phyloP scores from a whole-genome alignment of 2,329 filamentous ascomycete genomes.

The Zymoseptoria passerinii region DNA sequence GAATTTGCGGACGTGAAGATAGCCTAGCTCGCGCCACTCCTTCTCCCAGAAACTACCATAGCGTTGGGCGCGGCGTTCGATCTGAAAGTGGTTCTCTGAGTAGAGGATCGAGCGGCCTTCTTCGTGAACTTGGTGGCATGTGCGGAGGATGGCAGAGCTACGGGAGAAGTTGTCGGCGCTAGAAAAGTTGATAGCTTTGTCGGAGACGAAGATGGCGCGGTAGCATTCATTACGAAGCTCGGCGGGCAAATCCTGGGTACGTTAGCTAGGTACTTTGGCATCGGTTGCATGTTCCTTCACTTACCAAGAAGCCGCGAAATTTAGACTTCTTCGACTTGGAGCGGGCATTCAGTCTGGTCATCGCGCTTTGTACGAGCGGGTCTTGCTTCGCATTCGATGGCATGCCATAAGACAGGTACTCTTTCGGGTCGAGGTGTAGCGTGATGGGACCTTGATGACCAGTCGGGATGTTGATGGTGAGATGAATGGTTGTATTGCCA shows the following conservation, averaged over 20 bases:
- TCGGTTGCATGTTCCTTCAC: conserved; percentile 11
- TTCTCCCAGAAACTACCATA: conserved; percentile 34
- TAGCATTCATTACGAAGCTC: conserved; percentile 45
- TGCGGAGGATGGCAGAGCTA: conserved; percentile 39
- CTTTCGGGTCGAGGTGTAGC: conserved; percentile 32
- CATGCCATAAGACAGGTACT: conserved; percentile 4
- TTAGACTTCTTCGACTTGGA: conserved; percentile 13
- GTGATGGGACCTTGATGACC: conserved; percentile 40
- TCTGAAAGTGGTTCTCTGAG: conserved; percentile 42
- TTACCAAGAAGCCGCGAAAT: conserved; percentile 8
- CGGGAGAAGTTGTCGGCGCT: conserved; percentile 31
- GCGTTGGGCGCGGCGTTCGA: conserved; percentile 32
- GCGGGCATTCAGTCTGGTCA: conserved; percentile 14
- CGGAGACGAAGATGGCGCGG: conserved; percentile 33
- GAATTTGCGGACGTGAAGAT: conserved; percentile 33
- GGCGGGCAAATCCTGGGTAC: conserved; percentile 29
- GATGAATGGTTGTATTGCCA: conserved; percentile 24
- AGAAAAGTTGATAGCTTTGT: conserved; percentile 30
- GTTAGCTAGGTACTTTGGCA: conserved; percentile 11
- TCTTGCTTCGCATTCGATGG: conserved; percentile 3
- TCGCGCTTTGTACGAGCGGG: conserved; percentile 8
- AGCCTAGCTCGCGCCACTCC: conserved; percentile 31
- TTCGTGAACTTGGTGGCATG: conserved; percentile 36
- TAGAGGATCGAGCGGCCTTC: conserved; percentile 44
- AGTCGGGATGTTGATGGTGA: conserved; percentile 40